Base-by-base conservation (phyloP, 441 rosid species). In the Brassica balearica region DNA sequence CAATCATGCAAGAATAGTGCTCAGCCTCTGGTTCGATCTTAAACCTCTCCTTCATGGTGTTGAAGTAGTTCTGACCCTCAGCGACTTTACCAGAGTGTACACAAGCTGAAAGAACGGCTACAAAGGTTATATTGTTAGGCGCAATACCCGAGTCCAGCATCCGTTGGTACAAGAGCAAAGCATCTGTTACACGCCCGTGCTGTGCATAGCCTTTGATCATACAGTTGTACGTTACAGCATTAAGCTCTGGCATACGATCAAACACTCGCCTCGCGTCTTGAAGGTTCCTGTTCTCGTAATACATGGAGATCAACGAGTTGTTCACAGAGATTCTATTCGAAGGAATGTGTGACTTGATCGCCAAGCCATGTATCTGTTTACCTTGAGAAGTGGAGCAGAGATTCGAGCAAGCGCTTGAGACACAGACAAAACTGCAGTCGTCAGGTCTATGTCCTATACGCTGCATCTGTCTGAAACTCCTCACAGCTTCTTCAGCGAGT, bases 1-100 rank as follows among this genome's bases (percentile, higher is more conserved):
- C 97, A 9, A 91, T 87, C 96, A 95, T 90, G 82, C 98, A 91
- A 6, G 97, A 86, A 84, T 88, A 95, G 77, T 95, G 99, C 77
- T 93, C 96, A 34, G 82, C 86, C 79, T 93, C 95, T 78, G 97
- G 95, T 77, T 91, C 90, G n/a, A 92, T 86, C 67, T 84, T 86
- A 74, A 89, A 93, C 55, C 68, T 84, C 59, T 88, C 88, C 75
- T 80, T 86, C 97, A 93, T 95, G 77, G 88, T 77, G 63, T 83
- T 79, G 77, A 95, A 93, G 71, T 86, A 90, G 69, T 68, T 84
- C 73, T 75, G 82, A 17, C 96, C 97, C 79, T 87, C 89, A 1
- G 77, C 84, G 56, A 92, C 88, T 82, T 84, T 88, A 75, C 98
- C 95, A 4, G 88, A 85, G 78, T 95, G 97, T 22, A 89, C 93